phyloP scores from a whole-genome alignment of 2,329 filamentous ascomycete species.

The Alternaria novae-zelandiae region DNA sequence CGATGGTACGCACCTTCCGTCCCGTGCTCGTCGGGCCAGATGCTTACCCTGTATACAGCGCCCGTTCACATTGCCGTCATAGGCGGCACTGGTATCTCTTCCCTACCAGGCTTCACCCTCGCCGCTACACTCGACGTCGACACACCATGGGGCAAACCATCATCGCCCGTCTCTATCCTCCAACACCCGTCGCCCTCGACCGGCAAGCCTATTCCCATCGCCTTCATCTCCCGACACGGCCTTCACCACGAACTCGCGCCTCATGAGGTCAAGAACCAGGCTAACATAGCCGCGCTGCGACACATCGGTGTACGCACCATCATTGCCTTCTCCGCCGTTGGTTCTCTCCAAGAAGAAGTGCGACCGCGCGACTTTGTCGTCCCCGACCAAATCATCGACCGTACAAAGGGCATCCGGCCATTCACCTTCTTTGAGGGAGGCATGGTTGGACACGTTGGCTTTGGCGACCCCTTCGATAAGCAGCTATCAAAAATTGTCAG shows the following conservation, averaged over 20 bases:
- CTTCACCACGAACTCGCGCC: slow-evolving; percentile 86
- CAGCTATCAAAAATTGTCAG: slow-evolving; percentile 77
- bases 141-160: slow-evolving; percentile 89
- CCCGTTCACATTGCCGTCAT: slow-evolving; percentile 60
- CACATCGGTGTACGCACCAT: slow-evolving; percentile 87
- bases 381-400: slow-evolving; percentile 95
- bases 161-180: slow-evolving; percentile 81
- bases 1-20: slow-evolving; percentile 28
- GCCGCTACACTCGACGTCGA: slow-evolving; percentile 76
- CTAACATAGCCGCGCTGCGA: slow-evolving; percentile 97
- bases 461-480: slow-evolving; percentile 92
- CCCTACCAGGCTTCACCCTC: slow-evolving; percentile 84
- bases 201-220: slow-evolving; percentile 68
- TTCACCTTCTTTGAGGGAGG: slow-evolving; percentile 96
- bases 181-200: slow-evolving; percentile 79
- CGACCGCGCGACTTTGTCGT: slow-evolving; percentile 96
- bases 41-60: slow-evolving; percentile 40
- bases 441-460: slow-evolving; percentile 91
- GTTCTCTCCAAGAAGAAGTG: slow-evolving; percentile 89
- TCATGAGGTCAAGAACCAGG: slow-evolving; percentile 91
- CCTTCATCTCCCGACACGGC: slow-evolving; percentile 94
- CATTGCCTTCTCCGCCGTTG: slow-evolving; percentile 94
- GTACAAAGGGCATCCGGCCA: slow-evolving; percentile 90
- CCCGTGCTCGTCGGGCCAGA: not conserved
- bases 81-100: slow-evolving; percentile 84